These are phyloP conservation scores for Hanseniaspora guilliermondii DNA, from an alignment of 805 yeast species.

Conservation along the genomic window DNA sequence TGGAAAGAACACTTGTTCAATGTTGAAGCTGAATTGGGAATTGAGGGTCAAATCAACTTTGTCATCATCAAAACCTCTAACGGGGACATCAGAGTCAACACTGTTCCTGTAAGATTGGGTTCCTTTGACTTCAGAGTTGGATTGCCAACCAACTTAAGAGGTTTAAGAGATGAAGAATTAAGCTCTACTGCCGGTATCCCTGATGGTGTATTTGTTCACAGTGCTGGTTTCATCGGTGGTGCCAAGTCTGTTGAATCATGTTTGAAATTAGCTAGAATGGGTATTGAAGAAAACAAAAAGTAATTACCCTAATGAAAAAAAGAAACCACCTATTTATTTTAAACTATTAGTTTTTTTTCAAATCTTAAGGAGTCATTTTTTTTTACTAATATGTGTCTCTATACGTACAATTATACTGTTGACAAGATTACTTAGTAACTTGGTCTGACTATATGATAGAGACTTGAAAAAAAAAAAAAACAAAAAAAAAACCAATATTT, in stretches of 20 bases:
- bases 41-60: constrained; percentile 50
- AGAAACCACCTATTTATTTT: not conserved
- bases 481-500: too few species aligned
- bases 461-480: too few species aligned
- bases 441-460: too few species aligned
- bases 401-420: too few species aligned
- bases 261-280: constrained; percentile 48
- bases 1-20: constrained; percentile 89
- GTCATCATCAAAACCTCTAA: constrained; percentile 71
- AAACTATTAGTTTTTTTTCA: not conserved
- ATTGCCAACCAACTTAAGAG: constrained; percentile 86
- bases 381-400: not conserved
- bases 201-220: constrained; percentile 85
- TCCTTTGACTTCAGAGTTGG: constrained; percentile 80
- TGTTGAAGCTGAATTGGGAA: constrained; percentile 49
- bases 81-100: constrained; percentile 71
- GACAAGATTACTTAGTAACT: too few species aligned
- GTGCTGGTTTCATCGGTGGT: constrained; percentile 96
- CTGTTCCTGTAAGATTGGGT: constrained; percentile 69
- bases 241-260: constrained; percentile 71
- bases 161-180: constrained; percentile 80
- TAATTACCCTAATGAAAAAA: not conserved
- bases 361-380: not conserved
- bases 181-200: constrained; percentile 64
- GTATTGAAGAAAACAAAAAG: constrained; percentile 3